A percentile compares a stretch with the other conserved stretches of the same genome.
phyloP scores from a whole-genome alignment of 257 asterid species.

The Linderniella brevidens region DNA sequence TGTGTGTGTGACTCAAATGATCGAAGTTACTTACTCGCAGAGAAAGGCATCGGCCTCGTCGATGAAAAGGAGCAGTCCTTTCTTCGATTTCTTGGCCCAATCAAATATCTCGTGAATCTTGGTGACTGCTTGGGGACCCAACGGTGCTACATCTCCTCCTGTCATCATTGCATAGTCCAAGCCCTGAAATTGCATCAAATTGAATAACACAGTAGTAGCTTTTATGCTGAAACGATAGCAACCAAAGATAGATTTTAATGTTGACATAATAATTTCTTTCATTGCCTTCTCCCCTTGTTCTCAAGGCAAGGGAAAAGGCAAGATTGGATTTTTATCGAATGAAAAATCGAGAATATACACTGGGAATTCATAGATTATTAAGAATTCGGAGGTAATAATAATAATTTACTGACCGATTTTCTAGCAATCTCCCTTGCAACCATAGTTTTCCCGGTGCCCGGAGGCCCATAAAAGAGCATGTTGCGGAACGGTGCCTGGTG shows the following conservation, averaged over 20 bases:
- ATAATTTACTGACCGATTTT: slow-evolving; percentile 43
- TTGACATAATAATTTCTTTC: too few species aligned
- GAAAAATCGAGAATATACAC: too few species aligned
- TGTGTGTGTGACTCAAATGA: background rate
- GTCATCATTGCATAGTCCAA: slow-evolving; percentile 99
- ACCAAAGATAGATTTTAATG: too few species aligned
- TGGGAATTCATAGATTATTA: too few species aligned
- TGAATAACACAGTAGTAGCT: too few species aligned
- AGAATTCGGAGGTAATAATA: too few species aligned
- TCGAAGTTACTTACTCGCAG: slow-evolving; percentile 65
- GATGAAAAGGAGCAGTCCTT: slow-evolving; percentile 79
- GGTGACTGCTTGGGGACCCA: slow-evolving; percentile 93
- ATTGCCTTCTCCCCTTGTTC: too few species aligned
- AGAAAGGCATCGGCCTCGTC: slow-evolving; percentile 99
- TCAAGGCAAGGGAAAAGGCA: too few species aligned
- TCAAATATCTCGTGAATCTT: slow-evolving; percentile 95
- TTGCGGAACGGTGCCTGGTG: slow-evolving; percentile 96
- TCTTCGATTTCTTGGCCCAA: slow-evolving; percentile 89
- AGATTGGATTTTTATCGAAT: too few species aligned
- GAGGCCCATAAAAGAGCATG: slow-evolving; percentile 96
- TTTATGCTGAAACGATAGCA: too few species aligned
- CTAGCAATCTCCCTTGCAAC: slow-evolving; percentile 95
- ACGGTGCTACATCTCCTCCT: slow-evolving; percentile 97
- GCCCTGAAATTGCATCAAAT: slow-evolving; percentile 38
- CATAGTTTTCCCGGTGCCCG: slow-evolving; percentile 99